Evolutionary conservation across 2,329 filamentous ascomycete genomes (phyloP), one percentile per base, ranked within the genome.

Genomic region (Immersiporthe knoxdaviesiana): DNA sequence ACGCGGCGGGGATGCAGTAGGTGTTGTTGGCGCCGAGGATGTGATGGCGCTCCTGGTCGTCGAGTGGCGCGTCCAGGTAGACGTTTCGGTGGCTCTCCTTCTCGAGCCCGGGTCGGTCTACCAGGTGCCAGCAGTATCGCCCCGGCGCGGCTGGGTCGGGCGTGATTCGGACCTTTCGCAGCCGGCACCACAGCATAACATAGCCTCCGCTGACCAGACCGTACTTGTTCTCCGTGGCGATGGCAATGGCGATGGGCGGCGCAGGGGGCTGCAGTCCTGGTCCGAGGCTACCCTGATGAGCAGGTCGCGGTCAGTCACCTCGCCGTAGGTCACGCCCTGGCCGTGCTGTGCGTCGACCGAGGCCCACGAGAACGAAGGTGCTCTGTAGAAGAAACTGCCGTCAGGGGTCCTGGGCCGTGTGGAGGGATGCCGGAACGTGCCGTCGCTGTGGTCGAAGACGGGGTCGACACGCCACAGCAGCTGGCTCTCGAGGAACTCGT

Each of bases 321-420:
- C 50, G n/a, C 66, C 63, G 11, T 54, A 68, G 4, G 30, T 37
- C 2, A 69, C 64, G 3, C 66, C 65, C 2, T 35, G 54, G 24
- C 67, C 27, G 1, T 18, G 1, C 16, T 70, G 50, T 32, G 58
- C 67, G 3, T 69, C 60, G 0, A 71, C 16, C 1, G 69, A 71
- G 3, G 69, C 63, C 69, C 67, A 70, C 1, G 69, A 69, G 12
- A 66, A 71, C 1, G 67, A 71, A 1, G 66, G 69, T 21, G 52
- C 66, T 8, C 69, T 21, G 32, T 50, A 71, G 18, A 39, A 1
- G 8, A 2, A 0, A 5, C 7, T 14, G 16, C 16, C 41, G 41
- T 44, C 41, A 16, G 14, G 41, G 2, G 3, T 44, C 41, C 5
- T 16, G 11, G 52, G 39, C 0, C 67, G 62, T 30, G 4, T 21